A percentile compares a stretch with the other conserved stretches of the same genome.
Conservation (phyloP, 805 yeast genomes). For the Torulaspora microellipsoides region DNA sequence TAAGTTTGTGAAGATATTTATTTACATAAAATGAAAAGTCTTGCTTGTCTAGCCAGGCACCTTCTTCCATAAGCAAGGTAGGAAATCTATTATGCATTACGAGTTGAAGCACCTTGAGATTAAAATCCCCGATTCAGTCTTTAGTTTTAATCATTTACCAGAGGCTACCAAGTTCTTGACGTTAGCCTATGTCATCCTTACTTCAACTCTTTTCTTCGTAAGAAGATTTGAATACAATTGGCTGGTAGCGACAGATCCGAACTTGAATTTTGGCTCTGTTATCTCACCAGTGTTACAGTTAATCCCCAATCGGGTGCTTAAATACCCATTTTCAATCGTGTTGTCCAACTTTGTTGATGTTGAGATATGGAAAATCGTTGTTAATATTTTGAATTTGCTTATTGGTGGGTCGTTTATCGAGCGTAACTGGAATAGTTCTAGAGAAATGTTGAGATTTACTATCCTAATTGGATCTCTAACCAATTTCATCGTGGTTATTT, state of each 20-base stretch:
- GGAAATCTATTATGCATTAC: conserved; percentile 13
- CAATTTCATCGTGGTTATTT: conserved; percentile 42
- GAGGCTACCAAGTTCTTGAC: conserved; percentile 46
- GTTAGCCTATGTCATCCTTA: conserved; percentile 37
- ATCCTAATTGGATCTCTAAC: conserved; percentile 48
- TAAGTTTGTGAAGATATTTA: too few relatives aligned
- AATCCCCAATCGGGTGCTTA: conserved; percentile 52
- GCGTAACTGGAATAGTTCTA: conserved; percentile 53
- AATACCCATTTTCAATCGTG: conserved; percentile 60
- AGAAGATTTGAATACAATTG: conserved; percentile 37
- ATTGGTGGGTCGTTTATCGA: conserved; percentile 66
- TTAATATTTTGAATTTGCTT: conserved; percentile 46
- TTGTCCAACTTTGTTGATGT: conserved; percentile 64
- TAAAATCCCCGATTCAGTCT: conserved; percentile 19
- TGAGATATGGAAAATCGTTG: conserved; percentile 41
- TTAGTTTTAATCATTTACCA: conserved; percentile 35
- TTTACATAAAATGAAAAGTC: too few relatives aligned
- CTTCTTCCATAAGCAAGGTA: not conserved
- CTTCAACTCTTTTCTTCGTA: conserved; percentile 40
- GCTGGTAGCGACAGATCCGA: conserved; percentile 10
- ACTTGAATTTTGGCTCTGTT: conserved; percentile 39
- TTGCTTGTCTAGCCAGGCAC: too few relatives aligned
- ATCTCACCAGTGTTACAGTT: conserved; percentile 57
- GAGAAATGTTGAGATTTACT: conserved; percentile 47
- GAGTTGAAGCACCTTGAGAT: conserved; percentile 18